Percentiles rank a stretch among this genome's conserved stretches.
Conservation (phyloP, 2,329 filamentous ascomycete species). For the Metarhizium album region DNA sequence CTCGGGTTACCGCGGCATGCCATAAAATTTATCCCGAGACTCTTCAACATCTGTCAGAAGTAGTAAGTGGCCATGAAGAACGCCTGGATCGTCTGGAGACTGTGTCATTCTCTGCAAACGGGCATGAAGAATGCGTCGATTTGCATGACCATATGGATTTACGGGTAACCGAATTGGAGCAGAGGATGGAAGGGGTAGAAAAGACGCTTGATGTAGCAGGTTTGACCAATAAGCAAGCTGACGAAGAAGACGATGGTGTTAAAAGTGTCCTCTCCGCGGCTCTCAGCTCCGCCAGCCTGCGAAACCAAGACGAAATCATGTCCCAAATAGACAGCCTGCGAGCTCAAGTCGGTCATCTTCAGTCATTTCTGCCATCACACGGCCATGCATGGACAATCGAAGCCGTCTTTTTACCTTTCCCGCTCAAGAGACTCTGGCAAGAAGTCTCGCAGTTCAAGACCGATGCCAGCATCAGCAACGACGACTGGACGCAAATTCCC, state of each 20-base stretch:
- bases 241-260: conserved; percentile 31
- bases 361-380: conserved; percentile 50
- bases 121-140: conserved; percentile 60
- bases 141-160: conserved; percentile 56
- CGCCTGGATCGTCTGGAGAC: conserved; percentile 61
- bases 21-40: conserved; percentile 21
- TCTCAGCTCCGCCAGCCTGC: conserved; percentile 29
- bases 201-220: conserved; percentile 46
- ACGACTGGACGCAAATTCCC: conserved; percentile 46
- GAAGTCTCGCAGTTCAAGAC: conserved; percentile 37
- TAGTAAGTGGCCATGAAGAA: conserved; percentile 49
- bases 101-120: conserved; percentile 53
- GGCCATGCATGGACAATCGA: conserved; percentile 62
- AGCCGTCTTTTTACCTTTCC: conserved; percentile 65
- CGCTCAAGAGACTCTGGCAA: conserved; percentile 45
- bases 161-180: conserved; percentile 59
- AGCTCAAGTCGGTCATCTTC: conserved; percentile 43
- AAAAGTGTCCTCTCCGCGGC: conserved; percentile 36
- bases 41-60: conserved; percentile 36
- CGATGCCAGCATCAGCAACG: conserved; percentile 22
- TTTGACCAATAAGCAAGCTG: conserved; percentile 24
- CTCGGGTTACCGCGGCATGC: conserved; percentile 12
- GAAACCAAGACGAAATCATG: conserved; percentile 34
- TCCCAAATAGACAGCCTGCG: conserved; percentile 39
- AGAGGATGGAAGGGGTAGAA: conserved; percentile 48